Evolutionary conservation across 1,284 basidiomycete species (phyloP).

Genomic region (Athelia psychrophila): DNA sequence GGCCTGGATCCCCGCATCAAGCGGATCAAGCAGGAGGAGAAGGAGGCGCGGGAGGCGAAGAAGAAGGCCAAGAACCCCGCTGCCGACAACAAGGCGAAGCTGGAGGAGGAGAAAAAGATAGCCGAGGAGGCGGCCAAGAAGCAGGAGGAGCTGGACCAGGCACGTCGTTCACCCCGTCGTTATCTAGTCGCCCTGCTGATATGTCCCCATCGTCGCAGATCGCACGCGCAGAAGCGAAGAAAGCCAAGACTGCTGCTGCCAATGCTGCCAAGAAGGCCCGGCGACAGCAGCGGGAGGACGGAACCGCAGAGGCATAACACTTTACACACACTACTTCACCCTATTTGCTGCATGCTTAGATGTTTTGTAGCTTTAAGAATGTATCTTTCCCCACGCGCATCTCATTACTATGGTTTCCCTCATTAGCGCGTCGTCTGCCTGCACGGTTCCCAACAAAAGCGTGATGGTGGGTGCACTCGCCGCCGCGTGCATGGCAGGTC

Average conservation of each 20-base stretch:
- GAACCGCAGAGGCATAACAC: no score
- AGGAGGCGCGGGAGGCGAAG: slow-evolving; percentile 93
- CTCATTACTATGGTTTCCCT: no score
- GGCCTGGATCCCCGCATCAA: slow-evolving; percentile 94
- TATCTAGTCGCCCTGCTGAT: slow-evolving; percentile 3
- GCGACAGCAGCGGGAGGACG: slow-evolving; percentile 27
- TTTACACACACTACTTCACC: no score
- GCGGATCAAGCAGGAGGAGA: slow-evolving; percentile 95
- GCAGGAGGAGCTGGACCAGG: slow-evolving; percentile 64
- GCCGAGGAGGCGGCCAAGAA: slow-evolving; percentile 72
- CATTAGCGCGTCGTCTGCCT: no score
- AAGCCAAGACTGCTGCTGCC: slow-evolving; percentile 79
- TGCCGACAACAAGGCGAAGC: slow-evolving; percentile 52
- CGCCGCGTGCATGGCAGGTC: no score
- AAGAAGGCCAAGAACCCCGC: slow-evolving; percentile 59
- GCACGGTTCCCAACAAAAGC: no score
- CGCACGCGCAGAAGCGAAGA: slow-evolving; percentile 80
- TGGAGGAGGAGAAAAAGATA: slow-evolving; percentile 73
- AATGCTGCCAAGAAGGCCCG: slow-evolving; percentile 93
- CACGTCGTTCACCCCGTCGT: slow-evolving; percentile 28
- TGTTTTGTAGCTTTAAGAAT: no score
- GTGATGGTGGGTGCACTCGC: no score
- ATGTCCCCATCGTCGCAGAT: slow-evolving; percentile 27
- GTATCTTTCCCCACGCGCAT: no score
- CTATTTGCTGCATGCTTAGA: no score